A percentile compares a stretch with the other conserved stretches of the same genome.
Conservation (phyloP, 1,284 basidiomycete species). For the Puccinia coronata region DNA sequence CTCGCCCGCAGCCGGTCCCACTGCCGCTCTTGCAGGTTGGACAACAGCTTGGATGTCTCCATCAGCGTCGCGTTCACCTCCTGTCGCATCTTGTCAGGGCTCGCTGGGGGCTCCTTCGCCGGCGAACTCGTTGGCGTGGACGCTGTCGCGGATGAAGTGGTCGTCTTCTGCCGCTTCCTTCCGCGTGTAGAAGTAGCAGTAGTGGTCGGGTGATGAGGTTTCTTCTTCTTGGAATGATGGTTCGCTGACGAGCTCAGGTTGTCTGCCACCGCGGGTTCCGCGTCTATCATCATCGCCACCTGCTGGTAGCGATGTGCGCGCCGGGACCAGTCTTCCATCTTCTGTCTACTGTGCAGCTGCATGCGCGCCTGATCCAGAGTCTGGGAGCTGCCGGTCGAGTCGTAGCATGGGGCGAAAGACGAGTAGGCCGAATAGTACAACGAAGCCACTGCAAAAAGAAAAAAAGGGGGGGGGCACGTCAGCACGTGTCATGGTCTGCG, state of each 20-base stretch:
- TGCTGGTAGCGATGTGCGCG: constrained; percentile 33
- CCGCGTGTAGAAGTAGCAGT: background rate
- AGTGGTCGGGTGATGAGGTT: background rate
- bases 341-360: constrained; percentile 21
- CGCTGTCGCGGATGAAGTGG: background rate
- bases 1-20: constrained; percentile 26
- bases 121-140: background rate
- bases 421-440: constrained; percentile 49
- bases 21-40: constrained; percentile 48
- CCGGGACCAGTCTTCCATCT: constrained; percentile 17
- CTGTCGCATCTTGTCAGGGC: background rate
- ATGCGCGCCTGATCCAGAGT: constrained; percentile 25
- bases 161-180: constrained; percentile 42
- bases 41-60: constrained; percentile 32
- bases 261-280: too few species aligned
- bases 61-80: background rate
- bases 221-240: background rate
- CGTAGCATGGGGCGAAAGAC: constrained; percentile 47
- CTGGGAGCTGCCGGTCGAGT: constrained; percentile 34
- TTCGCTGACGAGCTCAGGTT: too few species aligned
- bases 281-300: too few species aligned
- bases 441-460: constrained; percentile 23
- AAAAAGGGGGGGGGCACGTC: background rate
- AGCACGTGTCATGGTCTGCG: too few species aligned
- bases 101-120: background rate